Evolutionary conservation across 768 basidiomycete genomes (phyloP), one percentile per base, ranked within the genome.

Genomic region (Tylopilus plumbeoviolaceoides): DNA sequence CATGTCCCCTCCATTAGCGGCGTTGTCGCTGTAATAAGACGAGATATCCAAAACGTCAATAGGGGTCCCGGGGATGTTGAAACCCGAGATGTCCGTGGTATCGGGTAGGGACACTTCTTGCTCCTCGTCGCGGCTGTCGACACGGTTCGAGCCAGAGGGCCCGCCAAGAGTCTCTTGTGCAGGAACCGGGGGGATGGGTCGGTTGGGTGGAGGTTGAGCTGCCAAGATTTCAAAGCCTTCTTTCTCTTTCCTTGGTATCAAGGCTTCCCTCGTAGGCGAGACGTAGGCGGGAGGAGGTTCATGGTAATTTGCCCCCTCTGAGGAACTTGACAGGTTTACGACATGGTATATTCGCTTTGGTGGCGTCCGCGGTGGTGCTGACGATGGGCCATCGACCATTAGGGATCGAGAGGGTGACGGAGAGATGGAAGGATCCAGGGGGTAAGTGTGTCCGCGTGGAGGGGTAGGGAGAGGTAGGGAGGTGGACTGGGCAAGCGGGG

Each of bases 271-370:
- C 15, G 47, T 27, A 33, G 64, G 64, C 0, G 68, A 74, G 27
- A 20, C 63, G 40, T 80, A 80, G 2, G 80, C 77, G 4, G 80
- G 78, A 0, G 79, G 80, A 7, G 78, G 78, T 5, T 78, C 73
- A 23, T 38, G 9, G 59, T 65, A 53, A 54, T 55, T 51, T 56
- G 54, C 43, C 27, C 38, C 59, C 10, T 64, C 54, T 8, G 38
- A 39, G 11, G 55, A 65, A 39, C 63, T 61, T 28, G 70, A 67
- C 3, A 65, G 68, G 57, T 81, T 80, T 5, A 65, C 64, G 47
- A 80, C 61, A 41, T 76, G 76, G 47, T 74, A 76, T 17, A 71
- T 58, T 44, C 76, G 64, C 47, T 70, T 67, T 2, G 76, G 72
- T 14, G 76, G 74, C 11, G 67, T 70, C 41, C 63, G 65, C 2